phyloP scores from a whole-genome alignment of 1,284 basidiomycete species.

The Anthracocystis walkeri region DNA sequence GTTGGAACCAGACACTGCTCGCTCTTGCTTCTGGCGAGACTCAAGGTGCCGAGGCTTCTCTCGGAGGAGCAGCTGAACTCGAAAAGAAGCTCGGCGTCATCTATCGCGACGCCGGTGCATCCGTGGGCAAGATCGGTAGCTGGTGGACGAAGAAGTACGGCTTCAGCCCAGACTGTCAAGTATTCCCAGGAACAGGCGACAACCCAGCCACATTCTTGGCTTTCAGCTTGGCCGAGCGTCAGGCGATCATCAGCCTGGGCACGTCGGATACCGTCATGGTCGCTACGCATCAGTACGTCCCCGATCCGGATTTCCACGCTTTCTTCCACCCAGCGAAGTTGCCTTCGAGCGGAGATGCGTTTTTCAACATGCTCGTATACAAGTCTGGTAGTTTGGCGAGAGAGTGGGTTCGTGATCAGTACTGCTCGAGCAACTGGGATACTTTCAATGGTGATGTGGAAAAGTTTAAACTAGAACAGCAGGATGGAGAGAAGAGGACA shows the following conservation, averaged over 20 bases:
- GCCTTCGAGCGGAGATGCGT: slow-evolving; percentile 34
- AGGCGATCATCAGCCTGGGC: slow-evolving; percentile 88
- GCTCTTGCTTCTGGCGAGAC: slow-evolving; percentile 71
- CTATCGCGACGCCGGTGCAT: slow-evolving; percentile 80
- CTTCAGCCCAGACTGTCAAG: slow-evolving; percentile 80
- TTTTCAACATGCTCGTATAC: slow-evolving; percentile 73
- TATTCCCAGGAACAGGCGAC: slow-evolving; percentile 90
- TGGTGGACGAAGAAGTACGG: slow-evolving; percentile 85
- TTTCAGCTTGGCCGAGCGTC: slow-evolving; percentile 77
- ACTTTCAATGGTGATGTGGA: slow-evolving; percentile 79
- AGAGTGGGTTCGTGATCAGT: slow-evolving; percentile 81
- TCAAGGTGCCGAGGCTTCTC: slow-evolving; percentile 29
- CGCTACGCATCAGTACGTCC: slow-evolving; percentile 72
- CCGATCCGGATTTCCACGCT: slow-evolving; percentile 72
- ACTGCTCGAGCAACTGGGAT: slow-evolving; percentile 77
- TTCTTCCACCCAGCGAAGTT: slow-evolving; percentile 72
- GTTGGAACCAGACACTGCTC: slow-evolving; percentile 59
- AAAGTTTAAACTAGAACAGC: slow-evolving; percentile 16
- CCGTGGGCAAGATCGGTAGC: slow-evolving; percentile 76
- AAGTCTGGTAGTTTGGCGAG: slow-evolving; percentile 72
- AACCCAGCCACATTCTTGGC: slow-evolving; percentile 89
- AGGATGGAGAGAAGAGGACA: slow-evolving; percentile 56
- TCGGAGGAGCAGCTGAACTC: slow-evolving; percentile 74
- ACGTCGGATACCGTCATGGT: slow-evolving; percentile 90
- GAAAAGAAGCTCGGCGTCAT: slow-evolving; percentile 79